Evolutionary conservation across 306 rosid genomes (phyloP), one percentile per base, ranked within the genome.

Genomic region (Erythrophleum fordii): DNA sequence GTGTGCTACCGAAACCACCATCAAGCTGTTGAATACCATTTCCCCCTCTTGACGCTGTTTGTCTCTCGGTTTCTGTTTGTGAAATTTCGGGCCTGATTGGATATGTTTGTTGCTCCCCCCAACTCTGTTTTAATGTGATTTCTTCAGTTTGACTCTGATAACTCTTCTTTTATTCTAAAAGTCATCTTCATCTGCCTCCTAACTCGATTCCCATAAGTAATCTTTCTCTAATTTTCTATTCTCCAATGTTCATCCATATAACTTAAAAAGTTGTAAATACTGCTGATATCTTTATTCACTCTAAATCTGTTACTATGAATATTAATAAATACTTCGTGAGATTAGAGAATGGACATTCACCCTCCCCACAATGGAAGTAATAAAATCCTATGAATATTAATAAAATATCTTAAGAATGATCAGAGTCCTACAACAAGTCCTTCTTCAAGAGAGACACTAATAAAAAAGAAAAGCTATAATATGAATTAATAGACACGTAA

Each of bases 1-100:
- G 87, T 88, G 92, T 22, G 97, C 98, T 64, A 92, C 97, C 2
- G 90, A 77, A 9, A 86, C 52, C 88, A 91, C 83, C 4, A 91
- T 51, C 44, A 65, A 6, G 83, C 94, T 88, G 89, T 83, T 89
- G 84, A 90, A 90, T 65, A 94, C 98, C 98, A 94, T 87, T 58
- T 72, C 31, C 45, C 20, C 34, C 49, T 55, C 49, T 25, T 9
- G 46, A 35, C 26, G 70, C 39, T 58, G 51, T 20, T 34, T 39
- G 13, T 46, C 17, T 31, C 34, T 1, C 34, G 4, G 34, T 31
- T 31, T 4, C 34, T 31, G 34, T 31, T 20, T 16, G 48, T 56
- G 56, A n/a, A 59, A 75, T 39, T 29, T 65, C 42, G 22, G 37
- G 1, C 6, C 29, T 61, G 67, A 3, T 60, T 14, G 42, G 37